Percentiles rank a stretch among this genome's conserved stretches.
Evolutionary conservation across 2,329 filamentous ascomycete genomes (phyloP).

Genomic region (Lasiodiplodia sp.): DNA sequence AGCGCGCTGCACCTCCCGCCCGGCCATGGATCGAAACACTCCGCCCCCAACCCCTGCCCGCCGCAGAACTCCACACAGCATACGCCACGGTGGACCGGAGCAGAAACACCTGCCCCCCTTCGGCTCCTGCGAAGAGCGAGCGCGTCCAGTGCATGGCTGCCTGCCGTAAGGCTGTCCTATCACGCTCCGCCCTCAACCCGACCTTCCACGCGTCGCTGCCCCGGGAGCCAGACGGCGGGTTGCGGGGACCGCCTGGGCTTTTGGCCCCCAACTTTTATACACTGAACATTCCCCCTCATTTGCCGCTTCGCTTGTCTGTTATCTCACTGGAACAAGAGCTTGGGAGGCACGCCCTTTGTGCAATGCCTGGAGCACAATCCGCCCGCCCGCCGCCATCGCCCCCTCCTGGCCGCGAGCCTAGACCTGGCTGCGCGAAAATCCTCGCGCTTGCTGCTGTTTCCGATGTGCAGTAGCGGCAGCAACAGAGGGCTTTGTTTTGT

Average conservation of each 20-base stretch:
- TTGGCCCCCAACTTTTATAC: constrained; percentile 26
- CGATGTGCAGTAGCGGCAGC: constrained; percentile 26
- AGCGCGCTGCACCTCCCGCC: neutral
- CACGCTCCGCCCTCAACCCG: neutral
- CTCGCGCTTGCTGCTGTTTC: constrained; percentile 20
- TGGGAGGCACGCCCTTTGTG: constrained; percentile 19
- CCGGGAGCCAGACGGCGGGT: constrained; percentile 11
- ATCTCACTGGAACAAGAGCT: constrained; percentile 20
- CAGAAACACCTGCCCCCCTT: neutral
- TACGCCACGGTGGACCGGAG: constrained; percentile 10
- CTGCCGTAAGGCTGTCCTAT: constrained; percentile 26
- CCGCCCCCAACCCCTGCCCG: neutral
- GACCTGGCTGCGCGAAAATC: constrained; percentile 25
- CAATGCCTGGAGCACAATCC: constrained; percentile 11
- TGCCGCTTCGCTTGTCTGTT: constrained; percentile 20
- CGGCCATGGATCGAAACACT: constrained; percentile 3
- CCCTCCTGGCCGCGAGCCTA: constrained; percentile 16
- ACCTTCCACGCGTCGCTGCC: constrained; percentile 25
- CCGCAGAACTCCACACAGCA: constrained; percentile 11
- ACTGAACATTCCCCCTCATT: constrained; percentile 9
- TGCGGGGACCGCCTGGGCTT: constrained; percentile 13
- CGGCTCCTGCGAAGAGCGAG: neutral
- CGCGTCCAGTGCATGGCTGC: constrained; percentile 17
- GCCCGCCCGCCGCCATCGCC: neutral
- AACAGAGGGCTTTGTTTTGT: constrained; percentile 21